A percentile compares a stretch with the other conserved stretches of the same genome.
Conservation (phyloP, 2,329 filamentous ascomycete species). For the Acephala macrosclerotiorum region DNA sequence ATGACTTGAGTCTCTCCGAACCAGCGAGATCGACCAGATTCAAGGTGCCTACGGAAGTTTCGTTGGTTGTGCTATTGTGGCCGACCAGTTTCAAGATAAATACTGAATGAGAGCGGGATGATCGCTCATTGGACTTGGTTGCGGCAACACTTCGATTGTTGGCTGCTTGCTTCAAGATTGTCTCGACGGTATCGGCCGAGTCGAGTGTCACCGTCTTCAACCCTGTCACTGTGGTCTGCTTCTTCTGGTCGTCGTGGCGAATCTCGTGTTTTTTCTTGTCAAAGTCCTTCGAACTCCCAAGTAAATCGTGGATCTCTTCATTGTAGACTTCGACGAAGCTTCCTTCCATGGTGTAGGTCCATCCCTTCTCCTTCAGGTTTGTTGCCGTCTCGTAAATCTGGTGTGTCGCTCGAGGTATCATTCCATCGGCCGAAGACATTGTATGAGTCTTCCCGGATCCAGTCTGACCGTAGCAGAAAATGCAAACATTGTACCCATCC, state of each 20-base stretch:
- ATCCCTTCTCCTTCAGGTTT: constrained; percentile 86
- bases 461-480: constrained; percentile 98
- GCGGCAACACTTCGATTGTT: constrained; percentile 91
- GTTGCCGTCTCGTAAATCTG: constrained; percentile 93
- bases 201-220: constrained; percentile 79
- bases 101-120: constrained; percentile 92
- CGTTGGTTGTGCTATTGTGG: constrained; percentile 75
- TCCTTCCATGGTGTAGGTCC: constrained; percentile 93
- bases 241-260: constrained; percentile 81
- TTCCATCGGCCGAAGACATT: constrained; percentile 90
- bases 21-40: constrained; percentile 97
- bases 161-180: constrained; percentile 80
- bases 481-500: constrained; percentile 98
- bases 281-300: constrained; percentile 74
- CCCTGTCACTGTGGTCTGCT: constrained; percentile 83
- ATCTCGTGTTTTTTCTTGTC: constrained; percentile 89
- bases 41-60: constrained; percentile 89
- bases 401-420: constrained; percentile 91
- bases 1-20: constrained; percentile 88
- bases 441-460: constrained; percentile 97
- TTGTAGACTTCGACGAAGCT: constrained; percentile 99
- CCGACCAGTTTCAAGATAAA: constrained; percentile 86
- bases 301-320: constrained; percentile 90
- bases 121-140: constrained; percentile 96
- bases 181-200: constrained; percentile 80